Percentiles rank a stretch among this genome's conserved stretches.
Conservation (phyloP, 331 rosid genomes). For the Arachis monticola region DNA sequence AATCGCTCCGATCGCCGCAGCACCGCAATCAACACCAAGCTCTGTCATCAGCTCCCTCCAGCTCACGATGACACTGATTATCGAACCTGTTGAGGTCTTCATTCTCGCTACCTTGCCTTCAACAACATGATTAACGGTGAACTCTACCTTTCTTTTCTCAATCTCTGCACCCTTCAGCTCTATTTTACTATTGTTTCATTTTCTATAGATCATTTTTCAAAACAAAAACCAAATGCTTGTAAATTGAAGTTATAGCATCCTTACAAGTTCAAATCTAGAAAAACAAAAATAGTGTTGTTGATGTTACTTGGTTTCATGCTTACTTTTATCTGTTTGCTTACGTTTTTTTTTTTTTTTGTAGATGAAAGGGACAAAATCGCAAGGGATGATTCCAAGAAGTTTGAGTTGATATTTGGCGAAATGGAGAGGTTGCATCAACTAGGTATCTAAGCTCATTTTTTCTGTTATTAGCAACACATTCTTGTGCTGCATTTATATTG, state of each 20-base stretch:
- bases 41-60: background rate
- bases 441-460: no score
- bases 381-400: slow-evolving; percentile 35
- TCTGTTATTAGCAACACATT: no score
- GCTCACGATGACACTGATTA: background rate
- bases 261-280: no score
- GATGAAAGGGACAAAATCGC: slow-evolving; percentile 44
- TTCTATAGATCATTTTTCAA: no score
- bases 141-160: background rate
- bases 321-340: no score
- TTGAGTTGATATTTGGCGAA: slow-evolving; percentile 40
- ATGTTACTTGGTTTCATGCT: no score
- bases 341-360: slow-evolving; percentile 25
- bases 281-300: no score
- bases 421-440: no score
- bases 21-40: background rate
- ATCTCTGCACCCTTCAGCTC: background rate
- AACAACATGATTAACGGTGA: slow-evolving; percentile 38
- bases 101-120: slow-evolving; percentile 45
- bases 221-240: no score
- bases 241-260: no score
- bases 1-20: background rate
- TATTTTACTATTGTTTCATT: background rate
- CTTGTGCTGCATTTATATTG: no score
- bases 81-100: slow-evolving; percentile 38